A percentile compares a stretch with the other conserved stretches of the same genome.
These are phyloP conservation scores for Tuber calosporum DNA, from an alignment of 495 filamentous ascomycete species.

Conservation along the genomic window DNA sequence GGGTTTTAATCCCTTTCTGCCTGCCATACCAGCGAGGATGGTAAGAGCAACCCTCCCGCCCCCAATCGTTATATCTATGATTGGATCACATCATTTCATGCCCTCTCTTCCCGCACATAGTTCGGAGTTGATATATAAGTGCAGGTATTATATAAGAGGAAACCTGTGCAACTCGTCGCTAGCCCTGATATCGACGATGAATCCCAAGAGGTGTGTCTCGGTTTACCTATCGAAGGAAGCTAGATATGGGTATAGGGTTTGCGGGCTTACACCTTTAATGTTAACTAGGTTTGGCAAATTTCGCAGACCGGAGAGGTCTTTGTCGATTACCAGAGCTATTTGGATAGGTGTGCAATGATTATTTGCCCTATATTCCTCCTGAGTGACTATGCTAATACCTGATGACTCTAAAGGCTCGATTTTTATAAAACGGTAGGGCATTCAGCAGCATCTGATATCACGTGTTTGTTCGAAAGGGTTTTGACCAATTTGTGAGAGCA, in stretches of 20 bases:
- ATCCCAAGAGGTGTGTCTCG: constrained; percentile 37
- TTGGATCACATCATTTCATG: background rate
- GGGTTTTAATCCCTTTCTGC: constrained; percentile 10
- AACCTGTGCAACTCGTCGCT: constrained; percentile 78
- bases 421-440: constrained; percentile 76
- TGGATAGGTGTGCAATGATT: constrained; percentile 57
- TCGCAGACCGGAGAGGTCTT: constrained; percentile 86
- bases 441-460: constrained; percentile 8
- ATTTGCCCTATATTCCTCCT: constrained; percentile 7
- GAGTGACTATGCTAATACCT: constrained; percentile 8
- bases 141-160: constrained; percentile 91
- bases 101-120: background rate
- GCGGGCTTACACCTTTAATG: constrained; percentile 5
- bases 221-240: background rate
- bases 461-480: constrained; percentile 23
- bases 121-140: constrained; percentile 3
- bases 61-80: constrained; percentile 1
- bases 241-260: background rate
- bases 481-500: constrained; percentile 16
- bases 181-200: constrained; percentile 57
- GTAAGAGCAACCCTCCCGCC: background rate
- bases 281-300: constrained; percentile 77
- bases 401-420: constrained; percentile 60
- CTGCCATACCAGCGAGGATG: constrained; percentile 4
- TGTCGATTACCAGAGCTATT: constrained; percentile 76